A percentile compares a stretch with the other conserved stretches of the same genome.
These are phyloP conservation scores for Protomyces macrosporus DNA, from an alignment of 1,139 yeast species.

Conservation along the genomic window DNA sequence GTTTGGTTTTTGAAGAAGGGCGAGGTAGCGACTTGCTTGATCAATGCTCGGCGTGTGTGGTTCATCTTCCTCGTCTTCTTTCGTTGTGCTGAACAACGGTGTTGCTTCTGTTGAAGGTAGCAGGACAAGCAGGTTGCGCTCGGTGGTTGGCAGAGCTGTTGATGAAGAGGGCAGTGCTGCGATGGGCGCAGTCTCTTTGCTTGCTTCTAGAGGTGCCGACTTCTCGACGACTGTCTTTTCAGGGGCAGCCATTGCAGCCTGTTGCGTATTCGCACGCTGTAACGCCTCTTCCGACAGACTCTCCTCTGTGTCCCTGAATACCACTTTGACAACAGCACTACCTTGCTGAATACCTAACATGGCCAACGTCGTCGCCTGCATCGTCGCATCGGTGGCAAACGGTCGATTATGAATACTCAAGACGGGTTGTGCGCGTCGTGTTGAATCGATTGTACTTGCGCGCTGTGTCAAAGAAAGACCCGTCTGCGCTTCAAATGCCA, in stretches of 20 bases:
- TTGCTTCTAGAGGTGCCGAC: too few relatives aligned
- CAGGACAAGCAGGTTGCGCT: background rate
- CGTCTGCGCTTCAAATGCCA: background rate
- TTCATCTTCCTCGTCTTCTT: background rate
- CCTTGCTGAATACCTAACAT: conserved; percentile 16
- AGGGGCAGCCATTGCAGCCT: background rate
- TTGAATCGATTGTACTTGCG: background rate
- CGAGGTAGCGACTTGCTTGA: background rate
- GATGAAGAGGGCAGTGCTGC: background rate
- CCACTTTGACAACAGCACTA: conserved; percentile 9
- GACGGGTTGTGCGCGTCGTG: background rate
- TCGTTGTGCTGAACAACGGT: background rate
- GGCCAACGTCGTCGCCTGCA: conserved; percentile 5
- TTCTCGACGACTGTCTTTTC: background rate
- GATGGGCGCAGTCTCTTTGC: background rate
- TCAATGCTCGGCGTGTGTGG: background rate
- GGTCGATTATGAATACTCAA: background rate
- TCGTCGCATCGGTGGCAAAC: background rate
- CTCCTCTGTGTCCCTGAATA: conserved; percentile 1
- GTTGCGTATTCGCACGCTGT: too few relatives aligned
- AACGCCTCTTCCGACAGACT: background rate
- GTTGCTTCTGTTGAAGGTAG: background rate
- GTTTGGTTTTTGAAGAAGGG: background rate
- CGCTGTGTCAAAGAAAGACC: background rate
- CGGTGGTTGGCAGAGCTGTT: background rate